Evolutionary conservation across 371 early-diverging fungal genomes (phyloP), one percentile per base, ranked within the genome.

Genomic region (Actinomucor elegans): DNA sequence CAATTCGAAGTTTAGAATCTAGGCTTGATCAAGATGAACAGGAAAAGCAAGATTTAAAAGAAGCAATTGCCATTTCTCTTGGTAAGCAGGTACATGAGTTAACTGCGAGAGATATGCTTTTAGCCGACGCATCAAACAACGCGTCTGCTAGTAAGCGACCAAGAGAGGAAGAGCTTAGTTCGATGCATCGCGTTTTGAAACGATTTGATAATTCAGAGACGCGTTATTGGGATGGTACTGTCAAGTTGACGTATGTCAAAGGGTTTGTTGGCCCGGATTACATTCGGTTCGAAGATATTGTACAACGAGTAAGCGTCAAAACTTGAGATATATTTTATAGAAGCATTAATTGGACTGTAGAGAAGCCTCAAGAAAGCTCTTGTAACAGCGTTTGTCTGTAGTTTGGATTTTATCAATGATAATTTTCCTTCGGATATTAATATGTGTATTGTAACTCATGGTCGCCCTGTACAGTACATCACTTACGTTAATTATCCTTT

Each of bases 361-460:
- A 26, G 49, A 14, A 35, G 29, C n/a, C 36, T 77, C 9, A 64
- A 69, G 24, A 73, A 73, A 21, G 71, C 74, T 10, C 29, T 71
- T 0, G 18, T 77, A 10, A 73, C 77, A 20, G 71, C 77, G 0
- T 71, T 71, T 57, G 74, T 77, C 1, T 55, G 43, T 21, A 71
- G 72, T 17, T 59, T 64, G 60, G 74, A 77, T 29, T 77, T 54
- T 40, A 71, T 77, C 27, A 58, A 73, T 14, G 56, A 66, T 1
- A 59, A 71, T 5, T 67, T 73, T 49, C 77, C 77, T 5, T 20
- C 15, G 1, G 55, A 66, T 52, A 43, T 63, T 21, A 73, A 71
- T 42, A 5, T 77, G 5, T 71, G 71, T 27, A 56, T 77, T 24
- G 70, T 77, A 5, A 50, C 64, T 2, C 77, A 77, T 43, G 73